Conservation (phyloP, 805 yeast genomes). For the Candida maesae region DNA sequence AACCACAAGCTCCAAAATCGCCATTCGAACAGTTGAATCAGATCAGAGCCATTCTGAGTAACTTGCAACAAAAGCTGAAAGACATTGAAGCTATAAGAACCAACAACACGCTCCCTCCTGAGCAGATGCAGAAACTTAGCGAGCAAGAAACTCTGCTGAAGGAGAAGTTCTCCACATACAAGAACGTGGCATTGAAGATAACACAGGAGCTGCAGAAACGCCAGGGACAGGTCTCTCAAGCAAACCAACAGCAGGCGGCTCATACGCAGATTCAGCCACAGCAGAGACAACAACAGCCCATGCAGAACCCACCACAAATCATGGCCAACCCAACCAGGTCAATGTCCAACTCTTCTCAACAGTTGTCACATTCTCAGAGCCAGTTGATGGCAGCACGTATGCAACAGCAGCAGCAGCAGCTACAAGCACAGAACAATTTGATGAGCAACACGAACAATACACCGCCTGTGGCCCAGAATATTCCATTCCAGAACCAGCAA, state of each 20-base stretch:
- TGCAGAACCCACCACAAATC: slow-evolving; percentile 15
- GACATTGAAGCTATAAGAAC: slow-evolving; percentile 47
- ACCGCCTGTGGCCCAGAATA: slow-evolving; percentile 17
- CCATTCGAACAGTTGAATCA: slow-evolving; percentile 36
- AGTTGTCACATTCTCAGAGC: too few species aligned
- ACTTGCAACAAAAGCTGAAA: slow-evolving; percentile 46
- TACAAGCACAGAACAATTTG: slow-evolving; percentile 17
- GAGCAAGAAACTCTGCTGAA: slow-evolving; percentile 47
- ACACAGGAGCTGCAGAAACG: slow-evolving; percentile 14
- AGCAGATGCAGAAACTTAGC: slow-evolving; percentile 39
- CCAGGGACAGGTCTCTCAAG: slow-evolving; percentile 5
- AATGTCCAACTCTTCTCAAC: slow-evolving; percentile 7
- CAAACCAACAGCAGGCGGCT: slow-evolving; percentile 3
- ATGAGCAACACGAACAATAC: slow-evolving; percentile 19
- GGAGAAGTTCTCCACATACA: slow-evolving; percentile 45
- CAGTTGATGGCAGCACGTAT: too few species aligned
- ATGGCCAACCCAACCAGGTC: slow-evolving; percentile 7
- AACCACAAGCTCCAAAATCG: background rate
- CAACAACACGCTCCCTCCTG: slow-evolving; percentile 41
- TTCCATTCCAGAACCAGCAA: slow-evolving; percentile 13
- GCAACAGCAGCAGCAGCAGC: slow-evolving; percentile 22
- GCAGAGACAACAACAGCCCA: slow-evolving; percentile 24
- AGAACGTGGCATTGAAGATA: slow-evolving; percentile 37
- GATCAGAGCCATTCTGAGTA: slow-evolving; percentile 44
- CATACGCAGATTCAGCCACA: slow-evolving; percentile 19